Evolutionary conservation across 148 eudicot species (phyloP).

Genomic region (Nepenthes mirabilis): DNA sequence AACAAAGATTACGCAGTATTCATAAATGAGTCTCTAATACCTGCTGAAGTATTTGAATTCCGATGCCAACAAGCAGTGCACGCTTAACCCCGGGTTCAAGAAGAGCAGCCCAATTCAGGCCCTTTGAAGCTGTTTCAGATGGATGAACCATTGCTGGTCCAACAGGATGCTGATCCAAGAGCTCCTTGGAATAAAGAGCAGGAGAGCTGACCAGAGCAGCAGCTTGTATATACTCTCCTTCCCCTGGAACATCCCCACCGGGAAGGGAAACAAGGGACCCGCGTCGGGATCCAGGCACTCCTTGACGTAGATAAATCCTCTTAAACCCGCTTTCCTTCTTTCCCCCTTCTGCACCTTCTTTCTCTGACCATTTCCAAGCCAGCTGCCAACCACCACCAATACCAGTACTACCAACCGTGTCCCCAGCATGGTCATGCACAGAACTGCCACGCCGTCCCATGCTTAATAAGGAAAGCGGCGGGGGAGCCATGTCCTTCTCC

Average conservation of each 20-base stretch:
- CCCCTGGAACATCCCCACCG: slow-evolving; percentile 28
- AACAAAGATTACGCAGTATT: too few relatives aligned
- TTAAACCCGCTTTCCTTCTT: slow-evolving; percentile 35
- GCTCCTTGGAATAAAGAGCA: slow-evolving; percentile 37
- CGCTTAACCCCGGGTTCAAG: slow-evolving; percentile 66
- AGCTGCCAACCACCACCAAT: slow-evolving; percentile 85
- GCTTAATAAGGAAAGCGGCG: slow-evolving; percentile 28
- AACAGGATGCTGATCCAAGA: slow-evolving; percentile 32
- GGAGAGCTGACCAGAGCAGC: slow-evolving; percentile 47
- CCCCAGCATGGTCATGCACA: slow-evolving; percentile 34
- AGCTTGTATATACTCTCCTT: slow-evolving; percentile 31
- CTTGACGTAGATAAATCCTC: slow-evolving; percentile 45
- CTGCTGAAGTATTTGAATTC: slow-evolving; percentile 84
- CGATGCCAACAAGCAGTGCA: slow-evolving; percentile 67
- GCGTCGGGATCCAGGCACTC: slow-evolving; percentile 24
- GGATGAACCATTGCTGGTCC: slow-evolving; percentile 67
- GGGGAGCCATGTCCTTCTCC: slow-evolving; percentile 37
- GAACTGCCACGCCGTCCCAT: slow-evolving; percentile 51
- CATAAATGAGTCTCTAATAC: slow-evolving; percentile 11
- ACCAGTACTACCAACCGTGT: slow-evolving; percentile 25
- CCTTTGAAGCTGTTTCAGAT: slow-evolving; percentile 26
- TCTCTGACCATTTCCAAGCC: slow-evolving; percentile 43
- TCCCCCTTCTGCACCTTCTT: slow-evolving; percentile 40
- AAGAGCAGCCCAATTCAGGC: slow-evolving; percentile 48
- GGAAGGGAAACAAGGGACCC: slow-evolving; percentile 49